Evolutionary conservation across 2,329 filamentous ascomycete genomes (phyloP), one percentile per base, ranked within the genome.

Genomic region (Pestalotiopsis sp.): DNA sequence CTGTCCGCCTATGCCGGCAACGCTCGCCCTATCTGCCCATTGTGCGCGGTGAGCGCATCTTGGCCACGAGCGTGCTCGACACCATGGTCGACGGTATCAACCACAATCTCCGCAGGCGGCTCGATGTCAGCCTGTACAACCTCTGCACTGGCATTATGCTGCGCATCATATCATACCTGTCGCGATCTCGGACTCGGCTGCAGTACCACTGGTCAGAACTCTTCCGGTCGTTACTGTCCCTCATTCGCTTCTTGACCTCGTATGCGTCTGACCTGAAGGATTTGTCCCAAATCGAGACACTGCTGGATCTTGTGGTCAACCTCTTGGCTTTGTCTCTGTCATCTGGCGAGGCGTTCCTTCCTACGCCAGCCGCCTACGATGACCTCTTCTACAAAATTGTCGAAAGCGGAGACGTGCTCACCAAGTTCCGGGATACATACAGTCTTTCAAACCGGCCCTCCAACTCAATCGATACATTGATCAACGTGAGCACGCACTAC

Each of bases 331-430:
- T 98, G 52, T 93, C 93, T 2, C 85, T 99, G 7, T 96, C 93
- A 1, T 89, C 90, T 2, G 96, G 96, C 6, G 96, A 98, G 78
- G 91, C 92, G 2, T 98, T 99, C 80, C 86, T 99, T 7, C 96
- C 95, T 0, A 93, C 93, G 38, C 91, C 94, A 0, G 88, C 92
- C 20, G 91, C 93, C 1, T 98, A 98, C 80, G 96, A 99, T 75
- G 96, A 99, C 76, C 86, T 99, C 0, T 98, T 99, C 82, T 99
- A 99, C 88, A 99, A 99, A 82, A 88, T 98, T 1, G 94, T 98
- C 31, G 96, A 99, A 80, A 93, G 92, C 1, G 94, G 95, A 12
- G 93, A 97, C 63, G 87, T 93, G 13, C 86, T 98, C 25, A 83
- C 87, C 39, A 94, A 93, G 76, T 97, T 98, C 82, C 90, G 93